A percentile compares a stretch with the other conserved stretches of the same genome.
phyloP scores from a whole-genome alignment of 2,329 filamentous ascomycete genomes.

The Penicillium sp. region DNA sequence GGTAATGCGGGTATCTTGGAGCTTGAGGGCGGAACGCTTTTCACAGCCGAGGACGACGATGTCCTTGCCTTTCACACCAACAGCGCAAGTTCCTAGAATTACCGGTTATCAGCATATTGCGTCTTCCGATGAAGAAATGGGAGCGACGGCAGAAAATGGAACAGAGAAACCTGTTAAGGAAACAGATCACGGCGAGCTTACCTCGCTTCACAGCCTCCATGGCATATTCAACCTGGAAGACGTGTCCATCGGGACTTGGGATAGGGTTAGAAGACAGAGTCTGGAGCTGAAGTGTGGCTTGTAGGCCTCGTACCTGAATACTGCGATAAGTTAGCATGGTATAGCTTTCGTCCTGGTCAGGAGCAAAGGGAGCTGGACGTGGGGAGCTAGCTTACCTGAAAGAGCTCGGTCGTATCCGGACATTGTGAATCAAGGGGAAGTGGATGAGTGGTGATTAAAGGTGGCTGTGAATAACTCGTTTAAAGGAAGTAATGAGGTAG shows the following conservation, averaged over 20 bases:
- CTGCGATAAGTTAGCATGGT: constrained; percentile 47
- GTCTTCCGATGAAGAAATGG: not conserved
- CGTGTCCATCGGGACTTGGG: constrained; percentile 88
- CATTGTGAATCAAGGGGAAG: constrained; percentile 40
- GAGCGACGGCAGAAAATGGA: not conserved
- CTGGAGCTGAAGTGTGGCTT: constrained; percentile 11
- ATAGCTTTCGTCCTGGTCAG: constrained; percentile 15
- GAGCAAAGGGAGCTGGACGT: constrained; percentile 26
- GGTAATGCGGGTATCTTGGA: constrained; percentile 97
- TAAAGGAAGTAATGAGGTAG: constrained; percentile 2
- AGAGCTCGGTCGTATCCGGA: constrained; percentile 98
- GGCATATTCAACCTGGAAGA: constrained; percentile 99
- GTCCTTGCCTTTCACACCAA: constrained; percentile 89
- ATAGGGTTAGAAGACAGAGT: constrained; percentile 38
- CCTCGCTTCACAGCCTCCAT: constrained; percentile 98
- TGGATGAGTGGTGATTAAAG: constrained; percentile 1
- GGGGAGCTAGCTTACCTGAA: constrained; percentile 59
- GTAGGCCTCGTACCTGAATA: constrained; percentile 60
- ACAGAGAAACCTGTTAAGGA: constrained; percentile 2
- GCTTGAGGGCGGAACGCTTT: constrained; percentile 97
- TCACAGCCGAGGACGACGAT: constrained; percentile 96
- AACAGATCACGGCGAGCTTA: constrained; percentile 34
- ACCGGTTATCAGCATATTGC: constrained; percentile 1
- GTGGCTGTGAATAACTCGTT: not conserved
- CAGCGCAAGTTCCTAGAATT: constrained; percentile 76